Evolutionary conservation across 2,329 filamentous ascomycete genomes (phyloP).

Genomic region (Diaporthe destruens): DNA sequence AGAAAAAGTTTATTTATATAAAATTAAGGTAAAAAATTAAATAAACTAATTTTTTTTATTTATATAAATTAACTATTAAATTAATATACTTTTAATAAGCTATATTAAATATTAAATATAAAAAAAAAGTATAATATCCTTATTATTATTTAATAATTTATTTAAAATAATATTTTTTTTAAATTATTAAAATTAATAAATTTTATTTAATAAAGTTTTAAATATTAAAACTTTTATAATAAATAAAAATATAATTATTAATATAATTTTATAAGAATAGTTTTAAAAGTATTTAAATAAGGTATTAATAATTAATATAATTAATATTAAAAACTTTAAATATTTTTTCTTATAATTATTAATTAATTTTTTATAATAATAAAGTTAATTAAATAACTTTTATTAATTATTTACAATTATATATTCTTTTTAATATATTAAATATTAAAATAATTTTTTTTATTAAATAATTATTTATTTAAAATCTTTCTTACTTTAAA

Average conservation of each 20-base stretch:
- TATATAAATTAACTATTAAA: no score
- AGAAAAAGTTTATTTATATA: no score
- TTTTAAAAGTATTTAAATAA: neutral
- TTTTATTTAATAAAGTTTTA: no score
- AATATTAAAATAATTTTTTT: neutral
- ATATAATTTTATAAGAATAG: neutral
- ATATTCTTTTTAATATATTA: neutral
- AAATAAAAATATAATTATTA: neutral
- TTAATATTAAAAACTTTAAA: no score
- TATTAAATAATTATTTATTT: neutral
- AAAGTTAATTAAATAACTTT: neutral
- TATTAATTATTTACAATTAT: neutral
- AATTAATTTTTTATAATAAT: neutral
- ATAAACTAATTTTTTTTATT: no score
- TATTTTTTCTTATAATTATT: neutral
- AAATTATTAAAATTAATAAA: neutral
- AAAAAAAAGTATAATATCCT: no score
- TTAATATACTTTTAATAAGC: no score
- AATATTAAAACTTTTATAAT: neutral
- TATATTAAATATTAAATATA: no score
- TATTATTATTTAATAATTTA: neutral
- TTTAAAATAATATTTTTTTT: neutral
- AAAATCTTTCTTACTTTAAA: neutral
- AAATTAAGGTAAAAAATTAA: no score
- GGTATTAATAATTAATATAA: no score